phyloP scores from a whole-genome alignment of 2,329 filamentous ascomycete species.

The Stagonosporopsis chrysanthemi region DNA sequence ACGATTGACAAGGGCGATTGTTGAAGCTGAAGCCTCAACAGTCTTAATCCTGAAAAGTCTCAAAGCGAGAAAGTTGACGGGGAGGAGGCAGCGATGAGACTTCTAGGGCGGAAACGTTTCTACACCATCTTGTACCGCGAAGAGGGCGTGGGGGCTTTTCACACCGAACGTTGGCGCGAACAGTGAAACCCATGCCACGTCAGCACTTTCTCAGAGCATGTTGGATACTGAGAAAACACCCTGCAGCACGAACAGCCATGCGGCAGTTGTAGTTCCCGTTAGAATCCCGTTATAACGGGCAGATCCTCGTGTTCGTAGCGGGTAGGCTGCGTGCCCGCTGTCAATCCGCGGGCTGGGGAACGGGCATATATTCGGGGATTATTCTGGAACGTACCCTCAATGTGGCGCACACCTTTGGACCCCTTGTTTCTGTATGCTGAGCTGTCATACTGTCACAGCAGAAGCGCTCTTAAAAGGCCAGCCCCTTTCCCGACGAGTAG shows the following conservation, averaged over 20 bases:
- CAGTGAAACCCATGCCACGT: too few relatives aligned
- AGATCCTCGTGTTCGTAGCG: conserved; percentile 11
- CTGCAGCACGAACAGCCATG: neutral
- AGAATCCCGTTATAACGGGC: neutral
- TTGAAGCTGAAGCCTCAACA: too few relatives aligned
- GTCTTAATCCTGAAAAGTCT: too few relatives aligned
- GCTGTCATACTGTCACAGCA: neutral
- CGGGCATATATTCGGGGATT: neutral
- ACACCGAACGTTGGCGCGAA: too few relatives aligned
- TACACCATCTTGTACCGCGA: too few relatives aligned
- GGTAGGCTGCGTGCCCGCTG: conserved; percentile 10
- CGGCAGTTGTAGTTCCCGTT: neutral
- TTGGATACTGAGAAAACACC: neutral
- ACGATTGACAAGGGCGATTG: too few relatives aligned
- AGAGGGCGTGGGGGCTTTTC: too few relatives aligned
- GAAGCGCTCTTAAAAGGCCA: neutral
- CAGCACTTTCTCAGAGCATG: neutral
- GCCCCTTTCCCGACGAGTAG: conserved; percentile 2
- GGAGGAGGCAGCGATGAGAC: too few relatives aligned
- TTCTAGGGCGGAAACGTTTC: too few relatives aligned
- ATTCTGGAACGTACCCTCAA: neutral
- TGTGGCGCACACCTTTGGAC: neutral
- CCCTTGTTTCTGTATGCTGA: neutral
- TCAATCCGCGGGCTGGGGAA: neutral
- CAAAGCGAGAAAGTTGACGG: too few relatives aligned